A percentile compares a stretch with the other conserved stretches of the same genome.
Evolutionary conservation across 2,329 filamentous ascomycete genomes (phyloP).

Genomic region (Alternaria incomplexa): DNA sequence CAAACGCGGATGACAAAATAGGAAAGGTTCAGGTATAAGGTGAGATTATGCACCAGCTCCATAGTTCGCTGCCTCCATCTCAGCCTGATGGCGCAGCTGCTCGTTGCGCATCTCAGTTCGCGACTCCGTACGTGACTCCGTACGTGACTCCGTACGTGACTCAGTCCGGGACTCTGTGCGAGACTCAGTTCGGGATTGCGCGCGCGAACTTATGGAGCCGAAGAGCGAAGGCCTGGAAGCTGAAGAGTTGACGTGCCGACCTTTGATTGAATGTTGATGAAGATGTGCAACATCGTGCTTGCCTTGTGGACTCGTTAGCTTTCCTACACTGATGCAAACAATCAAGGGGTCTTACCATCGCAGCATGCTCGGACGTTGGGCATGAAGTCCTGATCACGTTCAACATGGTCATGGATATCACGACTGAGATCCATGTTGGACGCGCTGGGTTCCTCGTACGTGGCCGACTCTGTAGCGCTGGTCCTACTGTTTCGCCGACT

Average conservation of each 20-base stretch:
- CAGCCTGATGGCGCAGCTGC: constrained; percentile 28
- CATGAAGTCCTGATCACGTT: constrained; percentile 76
- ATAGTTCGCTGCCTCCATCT: constrained; percentile 35
- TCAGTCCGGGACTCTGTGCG: constrained; percentile 22
- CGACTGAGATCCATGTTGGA: constrained; percentile 77
- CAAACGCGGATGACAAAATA: constrained; percentile 2
- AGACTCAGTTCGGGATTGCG: constrained; percentile 36
- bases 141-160: constrained; percentile 34
- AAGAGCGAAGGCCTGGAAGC: constrained; percentile 38
- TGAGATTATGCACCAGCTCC: constrained; percentile 35
- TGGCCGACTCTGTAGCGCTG: constrained; percentile 39
- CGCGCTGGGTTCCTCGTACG: constrained; percentile 67
- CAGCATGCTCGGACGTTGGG: constrained; percentile 98
- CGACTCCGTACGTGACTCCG: constrained; percentile 30
- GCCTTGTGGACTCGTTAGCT: constrained; percentile 37
- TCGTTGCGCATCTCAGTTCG: constrained; percentile 33
- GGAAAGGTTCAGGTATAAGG: constrained; percentile 16
- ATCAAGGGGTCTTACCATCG: constrained; percentile 72
- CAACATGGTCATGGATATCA: constrained; percentile 77
- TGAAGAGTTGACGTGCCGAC: constrained; percentile 34
- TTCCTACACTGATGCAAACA: constrained; percentile 7
- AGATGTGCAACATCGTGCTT: constrained; percentile 60
- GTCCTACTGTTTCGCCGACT: constrained; percentile 53
- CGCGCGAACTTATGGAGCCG: constrained; percentile 43
- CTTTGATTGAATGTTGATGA: constrained; percentile 40